Percentiles rank a stretch among this genome's conserved stretches.
These are phyloP conservation scores for Filosporella fistucella DNA, from an alignment of 495 filamentous ascomycete species.

Conservation along the genomic window DNA sequence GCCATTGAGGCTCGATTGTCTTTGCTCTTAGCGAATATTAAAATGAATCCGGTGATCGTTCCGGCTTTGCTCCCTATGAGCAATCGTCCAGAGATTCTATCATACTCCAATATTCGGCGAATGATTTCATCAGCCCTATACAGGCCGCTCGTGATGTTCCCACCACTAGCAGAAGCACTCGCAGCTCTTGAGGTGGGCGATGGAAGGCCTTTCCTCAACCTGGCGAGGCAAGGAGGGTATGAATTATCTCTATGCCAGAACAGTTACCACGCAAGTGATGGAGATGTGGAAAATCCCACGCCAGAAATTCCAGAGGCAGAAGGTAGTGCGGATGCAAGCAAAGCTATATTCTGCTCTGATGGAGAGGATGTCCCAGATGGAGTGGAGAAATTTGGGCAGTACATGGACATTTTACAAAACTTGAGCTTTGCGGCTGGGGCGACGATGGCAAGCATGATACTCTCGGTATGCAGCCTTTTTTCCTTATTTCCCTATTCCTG, in stretches of 20 bases:
- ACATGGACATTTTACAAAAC: slow-evolving; percentile 37
- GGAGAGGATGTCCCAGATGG: slow-evolving; percentile 35
- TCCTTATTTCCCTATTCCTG: too few species aligned
- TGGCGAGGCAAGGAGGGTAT: slow-evolving; percentile 22
- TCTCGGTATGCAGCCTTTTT: too few species aligned
- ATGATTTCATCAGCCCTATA: slow-evolving; percentile 51
- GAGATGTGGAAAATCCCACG: slow-evolving; percentile 23
- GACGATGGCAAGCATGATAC: slow-evolving; percentile 10
- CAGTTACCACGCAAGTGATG: neutral
- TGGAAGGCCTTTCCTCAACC: slow-evolving; percentile 44
- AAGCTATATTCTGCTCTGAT: slow-evolving; percentile 63
- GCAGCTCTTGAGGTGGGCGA: slow-evolving; percentile 50
- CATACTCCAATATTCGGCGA: slow-evolving; percentile 36
- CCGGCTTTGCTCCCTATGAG: slow-evolving; percentile 18
- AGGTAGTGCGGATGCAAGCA: slow-evolving; percentile 41
- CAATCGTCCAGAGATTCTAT: slow-evolving; percentile 32
- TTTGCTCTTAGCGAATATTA: slow-evolving; percentile 36
- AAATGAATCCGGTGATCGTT: slow-evolving; percentile 45
- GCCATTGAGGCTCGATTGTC: slow-evolving; percentile 36
- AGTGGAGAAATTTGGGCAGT: slow-evolving; percentile 37
- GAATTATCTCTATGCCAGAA: slow-evolving; percentile 1
- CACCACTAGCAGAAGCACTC: slow-evolving; percentile 47
- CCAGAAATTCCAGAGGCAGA: slow-evolving; percentile 29
- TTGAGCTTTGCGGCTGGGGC: slow-evolving; percentile 33
- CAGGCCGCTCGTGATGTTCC: slow-evolving; percentile 54